These are phyloP conservation scores for Cystobasidiaceae sp. DNA, from an alignment of 1,284 basidiomycete species.

Conservation along the genomic window DNA sequence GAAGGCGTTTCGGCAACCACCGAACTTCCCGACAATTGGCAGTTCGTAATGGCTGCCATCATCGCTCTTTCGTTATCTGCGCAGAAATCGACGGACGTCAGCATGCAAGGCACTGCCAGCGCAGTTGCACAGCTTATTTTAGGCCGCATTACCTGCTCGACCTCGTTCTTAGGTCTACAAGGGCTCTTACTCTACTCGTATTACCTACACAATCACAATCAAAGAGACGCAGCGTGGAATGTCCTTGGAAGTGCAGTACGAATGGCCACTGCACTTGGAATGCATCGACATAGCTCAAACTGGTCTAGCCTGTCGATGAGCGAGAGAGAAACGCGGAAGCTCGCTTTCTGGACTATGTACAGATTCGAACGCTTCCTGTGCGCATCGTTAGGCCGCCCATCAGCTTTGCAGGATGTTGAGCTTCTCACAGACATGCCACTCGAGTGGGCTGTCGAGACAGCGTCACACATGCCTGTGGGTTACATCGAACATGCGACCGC, in stretches of 20 bases:
- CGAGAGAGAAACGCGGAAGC: not conserved
- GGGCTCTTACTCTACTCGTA: not conserved
- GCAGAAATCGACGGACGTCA: not conserved
- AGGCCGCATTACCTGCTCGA: not conserved
- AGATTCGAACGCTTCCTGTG: not conserved
- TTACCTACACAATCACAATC: not conserved
- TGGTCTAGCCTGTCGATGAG: not conserved
- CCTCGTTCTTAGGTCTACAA: not conserved
- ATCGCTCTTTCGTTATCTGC: not conserved
- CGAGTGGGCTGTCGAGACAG: not conserved
- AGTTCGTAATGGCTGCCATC: not conserved
- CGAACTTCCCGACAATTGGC: not conserved
- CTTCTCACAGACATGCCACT: not conserved
- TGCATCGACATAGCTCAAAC: not conserved
- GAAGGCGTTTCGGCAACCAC: not conserved
- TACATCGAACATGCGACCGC: not conserved
- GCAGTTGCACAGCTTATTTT: not conserved
- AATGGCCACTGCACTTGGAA: not conserved
- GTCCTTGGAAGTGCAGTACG: not conserved
- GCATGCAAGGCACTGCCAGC: not conserved
- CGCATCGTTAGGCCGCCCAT: not conserved
- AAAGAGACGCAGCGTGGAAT: not conserved
- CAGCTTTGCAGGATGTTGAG: not conserved
- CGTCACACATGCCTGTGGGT: not conserved
- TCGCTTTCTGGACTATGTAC: not conserved